Percentiles rank a stretch among this genome's conserved stretches.
Evolutionary conservation across 345 rosid species (phyloP).

Genomic region (Streptanthus diversifolius): DNA sequence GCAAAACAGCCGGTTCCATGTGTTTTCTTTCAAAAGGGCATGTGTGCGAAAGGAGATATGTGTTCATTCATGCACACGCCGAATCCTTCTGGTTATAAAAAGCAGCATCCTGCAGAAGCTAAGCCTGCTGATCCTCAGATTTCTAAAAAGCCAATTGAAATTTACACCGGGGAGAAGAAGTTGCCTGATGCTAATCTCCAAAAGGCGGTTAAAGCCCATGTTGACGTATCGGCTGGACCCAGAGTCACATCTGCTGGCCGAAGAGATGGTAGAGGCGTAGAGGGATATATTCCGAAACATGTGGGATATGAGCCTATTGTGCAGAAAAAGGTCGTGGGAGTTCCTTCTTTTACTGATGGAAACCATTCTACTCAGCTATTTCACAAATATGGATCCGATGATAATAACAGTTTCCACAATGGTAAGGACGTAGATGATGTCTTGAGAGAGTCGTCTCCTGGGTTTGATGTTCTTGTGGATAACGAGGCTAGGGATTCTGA

Average conservation of each 20-base stretch:
- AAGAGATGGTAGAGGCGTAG: constrained; percentile 36
- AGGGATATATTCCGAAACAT: constrained; percentile 35
- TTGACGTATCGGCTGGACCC: constrained; percentile 36
- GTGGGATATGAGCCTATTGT: constrained; percentile 43
- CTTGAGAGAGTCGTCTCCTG: constrained; percentile 89
- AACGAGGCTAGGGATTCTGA: constrained; percentile 65
- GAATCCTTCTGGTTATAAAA: constrained; percentile 41
- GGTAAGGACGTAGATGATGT: constrained; percentile 66
- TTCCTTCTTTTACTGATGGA: constrained; percentile 41
- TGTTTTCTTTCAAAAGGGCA: constrained; percentile 75
- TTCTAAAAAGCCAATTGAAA: constrained; percentile 40
- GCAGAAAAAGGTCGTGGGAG: constrained; percentile 33
- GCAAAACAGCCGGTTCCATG: constrained; percentile 74
- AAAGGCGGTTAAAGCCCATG: constrained; percentile 32
- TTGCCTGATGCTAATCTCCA: constrained; percentile 30
- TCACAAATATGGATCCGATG: constrained; percentile 49
- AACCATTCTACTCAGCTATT: constrained; percentile 43
- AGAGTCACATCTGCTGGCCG: constrained; percentile 33
- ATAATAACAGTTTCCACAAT: constrained; percentile 44
- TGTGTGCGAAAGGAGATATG: constrained; percentile 79
- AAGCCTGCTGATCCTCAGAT: constrained; percentile 37
- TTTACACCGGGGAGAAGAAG: constrained; percentile 38
- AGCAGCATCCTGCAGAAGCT: constrained; percentile 35
- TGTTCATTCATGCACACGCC: constrained; percentile 76
- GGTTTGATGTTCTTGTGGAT: constrained; percentile 88